phyloP scores from a whole-genome alignment of 2,329 filamentous ascomycete species.

The Colletotrichum sp. region DNA sequence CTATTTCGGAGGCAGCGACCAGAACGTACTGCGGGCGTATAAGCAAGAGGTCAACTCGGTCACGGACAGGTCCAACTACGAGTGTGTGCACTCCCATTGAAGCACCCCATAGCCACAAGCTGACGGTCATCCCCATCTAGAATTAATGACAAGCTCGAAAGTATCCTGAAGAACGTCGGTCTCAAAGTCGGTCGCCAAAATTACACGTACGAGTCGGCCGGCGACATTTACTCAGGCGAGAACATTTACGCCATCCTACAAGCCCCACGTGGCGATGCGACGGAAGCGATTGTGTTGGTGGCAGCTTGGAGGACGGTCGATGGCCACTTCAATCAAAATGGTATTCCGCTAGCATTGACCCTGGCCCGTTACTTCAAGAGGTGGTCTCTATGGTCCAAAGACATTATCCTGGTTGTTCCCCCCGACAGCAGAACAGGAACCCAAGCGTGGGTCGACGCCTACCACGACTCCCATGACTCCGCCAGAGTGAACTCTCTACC shows the following conservation, averaged over 20 bases:
- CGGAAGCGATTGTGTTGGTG: constrained; percentile 92
- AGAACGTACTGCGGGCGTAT: constrained; percentile 92
- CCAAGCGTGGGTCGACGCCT: constrained; percentile 97
- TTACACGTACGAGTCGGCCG: constrained; percentile 84
- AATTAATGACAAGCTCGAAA: constrained; percentile 74
- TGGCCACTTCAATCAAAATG: constrained; percentile 81
- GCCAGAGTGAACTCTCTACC: constrained; percentile 75
- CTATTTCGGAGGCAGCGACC: constrained; percentile 95
- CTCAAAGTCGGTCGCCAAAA: constrained; percentile 88
- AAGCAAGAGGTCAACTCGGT: constrained; percentile 79
- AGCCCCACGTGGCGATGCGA: constrained; percentile 92
- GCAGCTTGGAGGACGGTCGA: constrained; percentile 87
- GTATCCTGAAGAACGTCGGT: constrained; percentile 78
- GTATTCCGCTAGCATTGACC: constrained; percentile 84
- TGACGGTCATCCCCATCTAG: constrained; percentile 34
- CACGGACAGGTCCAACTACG: constrained; percentile 55
- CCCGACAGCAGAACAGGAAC: constrained; percentile 89
- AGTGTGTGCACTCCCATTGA: constrained; percentile 41
- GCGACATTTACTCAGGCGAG: constrained; percentile 76
- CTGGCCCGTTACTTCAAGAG: constrained; percentile 94
- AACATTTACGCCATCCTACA: constrained; percentile 95
- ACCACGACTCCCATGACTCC: constrained; percentile 86
- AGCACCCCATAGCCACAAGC: neutral
- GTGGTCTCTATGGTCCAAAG: constrained; percentile 99
- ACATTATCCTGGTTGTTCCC: constrained; percentile 91